Evolutionary conservation across 1,139 yeast genomes (phyloP).

Genomic region (Geotrichum klebahnii): DNA sequence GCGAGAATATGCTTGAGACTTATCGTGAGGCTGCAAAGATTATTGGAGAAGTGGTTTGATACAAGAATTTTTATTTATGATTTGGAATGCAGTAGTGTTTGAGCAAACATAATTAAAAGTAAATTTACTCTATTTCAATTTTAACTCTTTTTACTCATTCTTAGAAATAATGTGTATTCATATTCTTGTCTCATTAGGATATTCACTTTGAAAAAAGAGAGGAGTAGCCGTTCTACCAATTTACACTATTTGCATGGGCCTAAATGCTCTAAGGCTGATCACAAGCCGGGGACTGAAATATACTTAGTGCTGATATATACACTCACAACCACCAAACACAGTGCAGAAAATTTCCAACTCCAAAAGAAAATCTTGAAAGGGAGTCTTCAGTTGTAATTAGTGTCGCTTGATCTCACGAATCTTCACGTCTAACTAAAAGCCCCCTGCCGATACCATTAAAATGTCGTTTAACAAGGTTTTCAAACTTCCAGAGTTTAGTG

Average conservation of each 20-base stretch:
- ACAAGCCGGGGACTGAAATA: constrained; percentile 7
- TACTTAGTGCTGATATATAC: constrained; percentile 7
- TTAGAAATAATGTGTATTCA: too few relatives aligned
- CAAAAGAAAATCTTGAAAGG: not conserved
- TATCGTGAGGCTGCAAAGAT: constrained; percentile 86
- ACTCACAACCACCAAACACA: too few relatives aligned
- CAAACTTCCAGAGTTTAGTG: constrained; percentile 34
- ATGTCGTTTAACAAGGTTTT: constrained; percentile 38
- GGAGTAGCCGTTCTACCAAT: too few relatives aligned
- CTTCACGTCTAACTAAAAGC: constrained; percentile 55
- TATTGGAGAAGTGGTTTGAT: constrained; percentile 77
- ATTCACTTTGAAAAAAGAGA: too few relatives aligned
- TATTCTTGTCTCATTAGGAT: too few relatives aligned
- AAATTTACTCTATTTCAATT: too few relatives aligned
- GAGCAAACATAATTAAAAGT: too few relatives aligned
- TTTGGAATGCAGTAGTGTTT: too few relatives aligned
- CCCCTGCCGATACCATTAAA: constrained; percentile 37
- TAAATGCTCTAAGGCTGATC: too few relatives aligned
- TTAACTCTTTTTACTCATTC: too few relatives aligned
- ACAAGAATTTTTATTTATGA: not conserved
- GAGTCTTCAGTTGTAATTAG: too few relatives aligned
- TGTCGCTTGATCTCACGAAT: constrained; percentile 44
- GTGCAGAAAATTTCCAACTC: constrained; percentile 9
- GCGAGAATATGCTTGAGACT: constrained; percentile 73
- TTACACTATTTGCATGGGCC: too few relatives aligned